A percentile compares a stretch with the other conserved stretches of the same genome.
Evolutionary conservation across 306 rosid genomes (phyloP).

Genomic region (Sicyos baderoa): DNA sequence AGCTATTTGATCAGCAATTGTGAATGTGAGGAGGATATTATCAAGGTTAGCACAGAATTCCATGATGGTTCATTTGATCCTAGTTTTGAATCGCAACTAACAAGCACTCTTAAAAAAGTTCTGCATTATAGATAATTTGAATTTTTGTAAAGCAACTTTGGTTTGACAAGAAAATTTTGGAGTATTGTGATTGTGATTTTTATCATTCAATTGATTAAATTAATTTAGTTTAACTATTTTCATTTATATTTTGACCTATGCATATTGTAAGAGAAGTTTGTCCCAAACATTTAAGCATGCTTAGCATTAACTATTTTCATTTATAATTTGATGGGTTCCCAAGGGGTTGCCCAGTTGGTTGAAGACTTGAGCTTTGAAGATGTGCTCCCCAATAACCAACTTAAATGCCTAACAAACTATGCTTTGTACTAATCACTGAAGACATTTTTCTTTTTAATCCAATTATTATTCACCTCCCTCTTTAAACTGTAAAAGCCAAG

Average conservation of each 20-base stretch:
- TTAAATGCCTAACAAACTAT: background rate
- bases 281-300: too few relatives aligned
- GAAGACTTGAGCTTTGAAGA: too few relatives aligned
- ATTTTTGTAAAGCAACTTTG: background rate
- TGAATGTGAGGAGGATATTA: slow-evolving; percentile 52
- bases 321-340: too few relatives aligned
- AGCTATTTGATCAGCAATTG: slow-evolving; percentile 51
- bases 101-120: background rate
- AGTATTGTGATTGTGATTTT: background rate
- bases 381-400: background rate
- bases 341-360: too few relatives aligned
- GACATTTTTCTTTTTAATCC: background rate
- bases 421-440: background rate
- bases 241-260: too few relatives aligned
- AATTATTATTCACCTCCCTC: background rate
- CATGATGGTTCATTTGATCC: background rate
- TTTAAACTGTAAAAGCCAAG: background rate
- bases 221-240: background rate
- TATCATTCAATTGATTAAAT: background rate
- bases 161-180: background rate
- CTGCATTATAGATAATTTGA: background rate
- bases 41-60: slow-evolving; percentile 40
- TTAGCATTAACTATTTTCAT: too few relatives aligned
- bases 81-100: background rate
- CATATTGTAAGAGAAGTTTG: too few relatives aligned